Conservation (phyloP, 192 early-diverging fungal genomes). For the Backusella sp. region DNA sequence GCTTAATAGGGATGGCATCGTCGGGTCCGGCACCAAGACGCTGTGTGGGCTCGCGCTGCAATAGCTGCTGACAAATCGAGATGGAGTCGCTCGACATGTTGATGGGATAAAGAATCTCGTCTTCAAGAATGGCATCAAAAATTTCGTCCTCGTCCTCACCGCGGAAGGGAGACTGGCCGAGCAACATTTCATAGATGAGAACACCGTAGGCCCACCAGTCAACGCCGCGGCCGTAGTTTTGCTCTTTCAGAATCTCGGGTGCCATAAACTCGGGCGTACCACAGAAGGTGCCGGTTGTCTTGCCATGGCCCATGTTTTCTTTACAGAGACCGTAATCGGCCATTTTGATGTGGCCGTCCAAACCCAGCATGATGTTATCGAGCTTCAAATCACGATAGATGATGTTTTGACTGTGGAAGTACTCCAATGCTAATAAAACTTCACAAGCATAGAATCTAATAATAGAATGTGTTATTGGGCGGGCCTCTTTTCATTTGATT, state of each 20-base stretch:
- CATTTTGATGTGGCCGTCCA: slow-evolving; percentile 96
- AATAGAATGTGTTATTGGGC: too few relatives aligned
- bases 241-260: slow-evolving; percentile 55
- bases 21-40: slow-evolving; percentile 78
- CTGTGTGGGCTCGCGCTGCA: slow-evolving; percentile 84
- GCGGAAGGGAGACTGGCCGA: slow-evolving; percentile 79
- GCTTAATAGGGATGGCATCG: slow-evolving; percentile 91
- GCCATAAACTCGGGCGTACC: slow-evolving; percentile 77
- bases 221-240: slow-evolving; percentile 64
- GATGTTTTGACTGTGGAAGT: slow-evolving; percentile 92
- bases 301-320: slow-evolving; percentile 38
- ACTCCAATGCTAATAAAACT: slow-evolving; percentile 89
- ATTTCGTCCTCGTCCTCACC: slow-evolving; percentile 77
- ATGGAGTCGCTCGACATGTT: slow-evolving; percentile 27
- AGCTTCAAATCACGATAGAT: slow-evolving; percentile 96
- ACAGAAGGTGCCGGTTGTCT: slow-evolving; percentile 55
- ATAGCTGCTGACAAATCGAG: slow-evolving; percentile 41
- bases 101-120: slow-evolving; percentile 68
- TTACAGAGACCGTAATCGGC: slow-evolving; percentile 95
- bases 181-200: slow-evolving; percentile 87
- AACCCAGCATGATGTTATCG: slow-evolving; percentile 90
- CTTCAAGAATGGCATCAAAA: slow-evolving; percentile 77
- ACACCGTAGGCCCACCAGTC: slow-evolving; percentile 91
- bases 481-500: background rate
- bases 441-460: slow-evolving; percentile 88